Percentiles rank a stretch among this genome's conserved stretches.
phyloP scores from a whole-genome alignment of 805 yeast species.

The Wickerhamomyces silvicola region DNA sequence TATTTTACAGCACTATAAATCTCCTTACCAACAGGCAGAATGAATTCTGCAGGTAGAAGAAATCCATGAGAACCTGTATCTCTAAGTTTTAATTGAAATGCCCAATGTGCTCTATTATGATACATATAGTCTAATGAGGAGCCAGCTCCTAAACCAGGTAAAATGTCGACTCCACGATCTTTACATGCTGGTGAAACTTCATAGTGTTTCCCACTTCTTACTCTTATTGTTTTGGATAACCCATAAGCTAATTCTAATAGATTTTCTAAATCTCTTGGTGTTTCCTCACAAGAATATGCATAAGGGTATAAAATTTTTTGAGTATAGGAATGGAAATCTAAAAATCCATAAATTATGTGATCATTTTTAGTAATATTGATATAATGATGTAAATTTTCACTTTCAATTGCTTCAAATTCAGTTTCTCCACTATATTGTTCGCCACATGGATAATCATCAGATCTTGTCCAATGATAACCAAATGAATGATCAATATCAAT shows the following conservation, averaged over 20 bases:
- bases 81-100: constrained; percentile 73
- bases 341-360: constrained; percentile 64
- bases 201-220: constrained; percentile 56
- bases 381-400: constrained; percentile 41
- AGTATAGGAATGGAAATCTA: constrained; percentile 81
- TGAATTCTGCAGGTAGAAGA: constrained; percentile 62
- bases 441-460: constrained; percentile 67
- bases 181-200: constrained; percentile 72
- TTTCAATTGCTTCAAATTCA: constrained; percentile 63
- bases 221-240: constrained; percentile 63
- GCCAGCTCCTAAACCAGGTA: constrained; percentile 75
- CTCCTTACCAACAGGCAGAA: constrained; percentile 73
- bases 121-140: constrained; percentile 80
- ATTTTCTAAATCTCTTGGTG: constrained; percentile 77
- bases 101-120: constrained; percentile 76
- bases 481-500: constrained; percentile 84
- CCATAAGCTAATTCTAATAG: constrained; percentile 78
- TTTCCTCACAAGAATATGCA: constrained; percentile 67
- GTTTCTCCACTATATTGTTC: constrained; percentile 76
- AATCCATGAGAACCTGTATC: constrained; percentile 84
- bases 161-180: constrained; percentile 67
- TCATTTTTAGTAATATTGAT: constrained; percentile 35
- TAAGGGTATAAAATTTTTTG: constrained; percentile 80
- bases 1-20: constrained; percentile 61
- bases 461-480: constrained; percentile 62